Evolutionary conservation across 2,329 filamentous ascomycete species (phyloP).

Genomic region (Talaromyces atroroseus): DNA sequence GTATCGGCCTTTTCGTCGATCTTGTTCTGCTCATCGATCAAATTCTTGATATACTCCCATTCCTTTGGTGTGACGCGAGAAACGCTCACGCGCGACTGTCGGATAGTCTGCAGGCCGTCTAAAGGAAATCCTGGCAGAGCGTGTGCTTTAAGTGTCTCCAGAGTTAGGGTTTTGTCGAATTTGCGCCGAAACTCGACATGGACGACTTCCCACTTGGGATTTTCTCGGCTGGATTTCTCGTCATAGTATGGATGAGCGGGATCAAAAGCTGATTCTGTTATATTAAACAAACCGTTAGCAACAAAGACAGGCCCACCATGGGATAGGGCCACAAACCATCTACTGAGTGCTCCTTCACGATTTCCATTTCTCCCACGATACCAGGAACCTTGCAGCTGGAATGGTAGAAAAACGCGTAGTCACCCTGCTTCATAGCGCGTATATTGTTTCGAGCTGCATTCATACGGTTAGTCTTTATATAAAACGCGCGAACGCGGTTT

Average conservation of each 20-base stretch:
- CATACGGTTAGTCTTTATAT: not conserved
- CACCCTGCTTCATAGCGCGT: conserved; percentile 82
- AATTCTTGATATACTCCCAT: conserved; percentile 45
- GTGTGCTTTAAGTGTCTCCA: conserved; percentile 66
- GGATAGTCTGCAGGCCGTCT: conserved; percentile 75
- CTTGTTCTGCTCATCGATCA: conserved; percentile 22
- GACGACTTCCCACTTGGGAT: conserved; percentile 81
- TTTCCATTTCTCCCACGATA: conserved; percentile 82
- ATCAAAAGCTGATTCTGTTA: conserved; percentile 63
- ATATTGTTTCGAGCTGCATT: conserved; percentile 74
- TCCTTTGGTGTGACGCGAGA: conserved; percentile 42
- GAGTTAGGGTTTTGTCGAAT: conserved; percentile 63
- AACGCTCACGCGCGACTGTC: conserved; percentile 76
- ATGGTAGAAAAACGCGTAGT: conserved; percentile 95
- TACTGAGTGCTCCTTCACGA: conserved; percentile 75
- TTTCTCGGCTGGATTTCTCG: conserved; percentile 60
- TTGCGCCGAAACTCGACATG: conserved; percentile 84
- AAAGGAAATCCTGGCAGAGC: conserved; percentile 54
- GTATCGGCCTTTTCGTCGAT: conserved; percentile 12
- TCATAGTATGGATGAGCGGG: conserved; percentile 77
- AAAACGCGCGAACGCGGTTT: not conserved
- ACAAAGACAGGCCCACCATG: not conserved
- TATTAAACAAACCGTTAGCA: not conserved
- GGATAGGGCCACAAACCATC: conserved; percentile 56
- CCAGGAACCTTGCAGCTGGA: conserved; percentile 87